phyloP scores from a whole-genome alignment of 208 protist species.

The Strigomonas culicis region DNA sequence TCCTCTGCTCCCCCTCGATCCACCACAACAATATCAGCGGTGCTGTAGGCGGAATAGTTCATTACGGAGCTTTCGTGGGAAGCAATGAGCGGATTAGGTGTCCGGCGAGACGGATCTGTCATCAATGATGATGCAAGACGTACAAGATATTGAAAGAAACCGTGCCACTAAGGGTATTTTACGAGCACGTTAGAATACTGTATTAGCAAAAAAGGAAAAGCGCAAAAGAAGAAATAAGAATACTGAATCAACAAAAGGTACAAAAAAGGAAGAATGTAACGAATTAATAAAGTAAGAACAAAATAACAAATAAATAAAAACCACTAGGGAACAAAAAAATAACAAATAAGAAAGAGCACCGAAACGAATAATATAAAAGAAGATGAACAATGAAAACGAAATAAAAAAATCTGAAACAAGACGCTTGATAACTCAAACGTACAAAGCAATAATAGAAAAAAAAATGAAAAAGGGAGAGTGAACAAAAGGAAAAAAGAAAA shows the following conservation, averaged over 20 bases:
- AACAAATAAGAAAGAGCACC: constrained; percentile 3
- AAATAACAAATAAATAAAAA: background rate
- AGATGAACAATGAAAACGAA: background rate
- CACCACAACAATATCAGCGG: too few relatives aligned
- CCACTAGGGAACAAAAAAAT: constrained; percentile 1
- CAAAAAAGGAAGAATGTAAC: constrained; percentile 3
- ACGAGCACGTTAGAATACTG: too few relatives aligned
- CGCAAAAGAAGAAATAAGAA: background rate
- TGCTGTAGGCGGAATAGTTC: too few relatives aligned
- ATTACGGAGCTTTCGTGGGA: too few relatives aligned
- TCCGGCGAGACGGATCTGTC: too few relatives aligned
- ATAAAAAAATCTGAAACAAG: background rate
- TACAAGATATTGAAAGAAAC: too few relatives aligned
- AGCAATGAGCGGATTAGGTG: too few relatives aligned
- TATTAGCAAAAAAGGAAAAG: background rate
- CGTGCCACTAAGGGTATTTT: too few relatives aligned
- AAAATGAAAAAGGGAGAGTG: constrained; percentile 11
- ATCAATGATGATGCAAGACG: too few relatives aligned
- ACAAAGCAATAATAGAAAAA: constrained; percentile 9
- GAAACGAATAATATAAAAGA: background rate
- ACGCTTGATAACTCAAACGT: background rate
- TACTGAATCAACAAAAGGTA: background rate
- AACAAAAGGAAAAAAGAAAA: constrained; percentile 7
- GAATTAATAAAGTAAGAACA: background rate
- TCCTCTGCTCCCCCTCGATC: too few relatives aligned